Evolutionary conservation across 2,329 filamentous ascomycete genomes (phyloP), one percentile per base, ranked within the genome.

Genomic region (Venturia asperata): DNA sequence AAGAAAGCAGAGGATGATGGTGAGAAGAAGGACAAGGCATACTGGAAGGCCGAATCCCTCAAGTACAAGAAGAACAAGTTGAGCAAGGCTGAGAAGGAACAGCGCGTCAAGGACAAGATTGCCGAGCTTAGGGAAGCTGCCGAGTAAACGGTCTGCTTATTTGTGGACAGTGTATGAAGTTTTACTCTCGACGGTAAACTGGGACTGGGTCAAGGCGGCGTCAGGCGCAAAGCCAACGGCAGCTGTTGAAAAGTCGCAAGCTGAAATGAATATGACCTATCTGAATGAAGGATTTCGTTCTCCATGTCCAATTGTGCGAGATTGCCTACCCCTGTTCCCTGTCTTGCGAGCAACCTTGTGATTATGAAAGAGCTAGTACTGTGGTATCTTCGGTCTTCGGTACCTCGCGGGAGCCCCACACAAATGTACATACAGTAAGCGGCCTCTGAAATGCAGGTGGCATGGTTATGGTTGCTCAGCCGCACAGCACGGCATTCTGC

Each of bases 11-110:
- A 86, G 70, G 80, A 83, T 55, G 88, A 86, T 65, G 89, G 78
- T 65, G 81, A 89, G 81, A 92, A 96, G 88, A 97, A 97, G 91
- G 84, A 81, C 84, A 97, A 97, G 89, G 93, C 93, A 70, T 86
- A 97, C 83, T 95, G 90, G 90, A 96, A 96, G 89, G 84, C 85
- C 71, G 92, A 96, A 86, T 92, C 90, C 78, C 86, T 91, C 84
- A 96, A 97, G 87, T 91, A 86, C 89, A 86, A 82, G 79, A 80
- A 81, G 73, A 73, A 75, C 74, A 96, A 96, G 87, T 85, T 92
- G 72, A 87, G 85, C 79, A 88, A 87, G 84, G 92, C 85, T 65
- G 82, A 97, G 90, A 91, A 87, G 83, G 81, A 88, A 78, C 83
- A 87, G 80, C 85, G 87, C 72, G 86, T 99, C 80, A 86, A 95